Evolutionary conservation across 306 rosid species (phyloP).

Genomic region (Lathyrus sativus): DNA sequence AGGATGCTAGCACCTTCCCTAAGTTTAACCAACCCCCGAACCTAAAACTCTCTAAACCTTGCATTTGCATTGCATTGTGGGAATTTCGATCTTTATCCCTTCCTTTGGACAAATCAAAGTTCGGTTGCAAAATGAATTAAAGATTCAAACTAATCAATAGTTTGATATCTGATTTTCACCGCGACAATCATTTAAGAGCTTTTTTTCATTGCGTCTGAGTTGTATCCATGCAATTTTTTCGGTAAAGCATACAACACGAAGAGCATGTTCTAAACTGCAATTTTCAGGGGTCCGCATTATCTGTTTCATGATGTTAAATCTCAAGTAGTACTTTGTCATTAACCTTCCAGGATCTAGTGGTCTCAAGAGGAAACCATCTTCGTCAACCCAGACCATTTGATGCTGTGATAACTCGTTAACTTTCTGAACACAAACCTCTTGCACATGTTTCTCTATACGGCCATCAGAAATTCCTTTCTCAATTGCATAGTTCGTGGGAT

Average conservation of each 20-base stretch:
- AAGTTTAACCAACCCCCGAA: no score
- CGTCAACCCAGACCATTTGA: conserved; percentile 90
- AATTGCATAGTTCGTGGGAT: conserved; percentile 69
- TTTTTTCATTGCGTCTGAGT: conserved; percentile 96
- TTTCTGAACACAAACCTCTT: conserved; percentile 80
- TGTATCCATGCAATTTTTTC: conserved; percentile 97
- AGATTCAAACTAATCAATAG: no score
- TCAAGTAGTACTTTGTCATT: conserved; percentile 95
- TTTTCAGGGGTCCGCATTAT: conserved; percentile 78
- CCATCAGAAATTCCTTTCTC: conserved; percentile 61
- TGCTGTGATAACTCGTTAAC: conserved; percentile 76
- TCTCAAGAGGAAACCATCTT: conserved; percentile 92
- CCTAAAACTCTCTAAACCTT: no score
- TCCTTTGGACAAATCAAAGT: no score
- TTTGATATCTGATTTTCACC: no score
- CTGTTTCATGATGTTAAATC: conserved; percentile 90
- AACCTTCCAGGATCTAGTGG: conserved; percentile 96
- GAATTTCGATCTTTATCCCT: no score
- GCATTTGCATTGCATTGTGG: no score
- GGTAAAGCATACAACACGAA: conserved; percentile 74
- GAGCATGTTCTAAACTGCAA: conserved; percentile 80
- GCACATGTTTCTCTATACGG: conserved; percentile 71
- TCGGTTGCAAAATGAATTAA: no score
- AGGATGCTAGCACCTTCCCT: no score
- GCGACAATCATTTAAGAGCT: conserved; percentile 63